Percentiles rank a stretch among this genome's conserved stretches.
These are phyloP conservation scores for Triglochin maritima DNA, from an alignment of 106 monocot genomes.

Conservation along the genomic window DNA sequence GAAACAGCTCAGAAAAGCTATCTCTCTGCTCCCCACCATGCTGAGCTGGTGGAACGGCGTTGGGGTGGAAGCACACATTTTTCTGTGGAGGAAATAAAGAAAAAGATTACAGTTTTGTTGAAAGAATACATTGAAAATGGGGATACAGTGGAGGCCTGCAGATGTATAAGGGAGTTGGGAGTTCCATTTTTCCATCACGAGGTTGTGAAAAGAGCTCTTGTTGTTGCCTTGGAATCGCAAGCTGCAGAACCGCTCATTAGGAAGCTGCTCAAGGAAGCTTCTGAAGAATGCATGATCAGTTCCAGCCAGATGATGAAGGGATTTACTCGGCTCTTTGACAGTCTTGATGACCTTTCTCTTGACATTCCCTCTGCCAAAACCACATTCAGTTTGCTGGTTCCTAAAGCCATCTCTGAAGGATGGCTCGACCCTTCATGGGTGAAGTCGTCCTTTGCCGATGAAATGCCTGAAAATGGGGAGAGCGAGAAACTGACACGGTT, in stretches of 20 bases:
- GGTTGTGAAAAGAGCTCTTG: slow-evolving; percentile 70
- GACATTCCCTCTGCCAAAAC: slow-evolving; percentile 70
- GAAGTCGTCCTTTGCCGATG: slow-evolving; percentile 18
- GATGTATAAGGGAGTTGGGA: slow-evolving; percentile 72
- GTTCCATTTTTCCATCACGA: slow-evolving; percentile 84
- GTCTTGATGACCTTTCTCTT: slow-evolving; percentile 66
- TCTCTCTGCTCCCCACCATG: slow-evolving; percentile 78
- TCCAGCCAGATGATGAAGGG: slow-evolving; percentile 87
- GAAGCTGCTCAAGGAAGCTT: slow-evolving; percentile 52
- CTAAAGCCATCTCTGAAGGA: slow-evolving; percentile 47
- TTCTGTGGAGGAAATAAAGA: slow-evolving; percentile 79
- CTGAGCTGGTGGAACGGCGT: slow-evolving; percentile 54
- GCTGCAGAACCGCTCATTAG: slow-evolving; percentile 36
- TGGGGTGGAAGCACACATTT: slow-evolving; percentile 69
- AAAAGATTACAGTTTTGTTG: slow-evolving; percentile 52
- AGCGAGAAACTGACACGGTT: slow-evolving; percentile 40
- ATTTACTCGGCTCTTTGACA: slow-evolving; percentile 50
- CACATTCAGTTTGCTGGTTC: slow-evolving; percentile 30
- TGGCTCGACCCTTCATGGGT: slow-evolving; percentile 56
- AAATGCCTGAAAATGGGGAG: slow-evolving; percentile 8
- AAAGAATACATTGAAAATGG: slow-evolving; percentile 64
- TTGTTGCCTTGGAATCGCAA: slow-evolving; percentile 46
- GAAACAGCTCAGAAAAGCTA: slow-evolving; percentile 70
- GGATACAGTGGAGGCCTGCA: slow-evolving; percentile 56
- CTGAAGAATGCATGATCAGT: slow-evolving; percentile 61